Evolutionary conservation across 345 rosid genomes (phyloP), one percentile per base, ranked within the genome.

Genomic region (Pseudoturritis turrita): DNA sequence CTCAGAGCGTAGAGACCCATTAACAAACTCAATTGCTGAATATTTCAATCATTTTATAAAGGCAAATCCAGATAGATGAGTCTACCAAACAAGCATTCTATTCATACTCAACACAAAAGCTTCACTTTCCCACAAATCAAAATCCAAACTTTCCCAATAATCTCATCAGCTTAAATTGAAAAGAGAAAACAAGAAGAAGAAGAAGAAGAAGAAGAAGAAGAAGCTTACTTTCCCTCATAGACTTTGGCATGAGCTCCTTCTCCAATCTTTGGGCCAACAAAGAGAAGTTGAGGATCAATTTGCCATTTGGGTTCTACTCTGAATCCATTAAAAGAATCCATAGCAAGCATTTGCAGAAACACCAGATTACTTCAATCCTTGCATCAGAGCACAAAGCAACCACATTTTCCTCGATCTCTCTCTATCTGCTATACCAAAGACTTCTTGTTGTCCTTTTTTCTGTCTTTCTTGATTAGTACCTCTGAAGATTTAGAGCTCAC

Each of bases 191-290:
- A 71, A 72, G 15, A 29, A 56, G 7, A 45, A 28, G 19, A 11
- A 10, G 25, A 35, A 25, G 35, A 74, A 80, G 46, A 31, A 51
- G 12, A 59, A 51, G 45, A 29, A 50, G 11, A 58, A 50, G 41
- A 61, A 65, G 75, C 97, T 89, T 83, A 94, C 97, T 89, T 94
- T 81, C 97, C 98, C 82, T 94, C 93, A 17, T 94, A 94, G 33
- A 94, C 98, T 83, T 89, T 91, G 56, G 97, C 97, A 83, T 91
- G 93, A 79, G 98, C 98, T 65, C 98, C 97, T 79, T 94, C 98
- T 28, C 98, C 97, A 79, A 94, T 91, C 77, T 82, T 91, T 44
- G 98, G 98, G 2, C 98, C 98, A 69, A 91, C 98, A 77, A 86
- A 87, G 51, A 94, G 91, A 84, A 76, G 91, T 56, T 91, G 85